These are phyloP conservation scores for Starmera quercuum DNA, from an alignment of 805 yeast species.

Conservation along the genomic window DNA sequence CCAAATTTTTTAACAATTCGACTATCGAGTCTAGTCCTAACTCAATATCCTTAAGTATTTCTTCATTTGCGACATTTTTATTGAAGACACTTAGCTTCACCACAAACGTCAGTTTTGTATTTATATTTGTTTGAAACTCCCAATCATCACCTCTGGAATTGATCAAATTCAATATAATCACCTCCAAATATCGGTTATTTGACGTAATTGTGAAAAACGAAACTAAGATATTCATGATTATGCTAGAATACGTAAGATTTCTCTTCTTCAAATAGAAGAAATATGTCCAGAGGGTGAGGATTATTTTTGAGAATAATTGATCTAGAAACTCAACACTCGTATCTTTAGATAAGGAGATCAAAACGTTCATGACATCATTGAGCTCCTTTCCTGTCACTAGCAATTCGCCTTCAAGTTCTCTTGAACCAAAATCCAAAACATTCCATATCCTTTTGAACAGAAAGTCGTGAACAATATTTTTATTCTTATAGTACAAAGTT, in stretches of 20 bases:
- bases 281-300: conserved; percentile 29
- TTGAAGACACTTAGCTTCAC: conserved; percentile 9
- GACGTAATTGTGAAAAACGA: conserved; percentile 24
- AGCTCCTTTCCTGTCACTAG: conserved; percentile 40
- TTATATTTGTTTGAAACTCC: conserved; percentile 26
- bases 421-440: conserved; percentile 29
- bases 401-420: conserved; percentile 19
- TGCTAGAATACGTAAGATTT: conserved; percentile 20
- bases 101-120: conserved; percentile 28
- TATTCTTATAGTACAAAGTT: conserved; percentile 42
- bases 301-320: conserved; percentile 22
- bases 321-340: conserved; percentile 26
- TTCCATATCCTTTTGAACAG: conserved; percentile 44
- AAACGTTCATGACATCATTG: conserved; percentile 57
- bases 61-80: conserved; percentile 13
- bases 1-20: conserved; percentile 40
- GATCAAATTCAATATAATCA: conserved; percentile 22
- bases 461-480: conserved; percentile 48
- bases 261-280: conserved; percentile 25
- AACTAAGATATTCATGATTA: conserved; percentile 24
- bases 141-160: conserved; percentile 27
- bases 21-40: conserved; percentile 31
- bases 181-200: conserved; percentile 18
- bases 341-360: conserved; percentile 53
- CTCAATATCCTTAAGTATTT: conserved; percentile 37